Percentiles rank a stretch among this genome's conserved stretches.
phyloP scores from a whole-genome alignment of 202 grass and related monocot genomes.

The Schoenoplectus tabernaemontani region DNA sequence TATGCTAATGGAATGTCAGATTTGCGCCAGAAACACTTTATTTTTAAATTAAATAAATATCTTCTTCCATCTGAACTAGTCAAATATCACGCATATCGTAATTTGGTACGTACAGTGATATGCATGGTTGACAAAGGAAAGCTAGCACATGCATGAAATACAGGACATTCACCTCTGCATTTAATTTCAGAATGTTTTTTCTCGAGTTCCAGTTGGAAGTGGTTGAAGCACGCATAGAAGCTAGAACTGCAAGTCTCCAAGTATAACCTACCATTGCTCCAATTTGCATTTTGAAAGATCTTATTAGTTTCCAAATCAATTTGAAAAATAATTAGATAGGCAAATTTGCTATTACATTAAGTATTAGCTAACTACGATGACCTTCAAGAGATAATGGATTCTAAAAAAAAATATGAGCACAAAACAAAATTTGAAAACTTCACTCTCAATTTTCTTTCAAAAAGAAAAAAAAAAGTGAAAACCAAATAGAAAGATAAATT shows the following conservation, averaged over 20 bases:
- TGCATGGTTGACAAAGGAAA: not conserved
- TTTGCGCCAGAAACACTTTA: not conserved
- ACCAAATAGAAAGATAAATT: too few relatives aligned
- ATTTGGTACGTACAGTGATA: too few relatives aligned
- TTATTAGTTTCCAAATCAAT: not conserved
- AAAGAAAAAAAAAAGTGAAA: too few relatives aligned
- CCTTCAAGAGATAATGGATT: too few relatives aligned
- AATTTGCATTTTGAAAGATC: not conserved
- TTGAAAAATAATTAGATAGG: too few relatives aligned
- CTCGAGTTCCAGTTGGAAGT: not conserved
- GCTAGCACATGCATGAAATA: not conserved
- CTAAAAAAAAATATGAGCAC: too few relatives aligned
- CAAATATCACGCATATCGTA: not conserved
- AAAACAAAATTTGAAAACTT: too few relatives aligned
- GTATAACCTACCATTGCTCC: not conserved
- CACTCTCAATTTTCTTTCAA: too few relatives aligned
- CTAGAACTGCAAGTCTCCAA: too few relatives aligned
- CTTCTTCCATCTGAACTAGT: not conserved
- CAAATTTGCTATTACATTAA: too few relatives aligned
- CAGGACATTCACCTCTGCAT: not conserved
- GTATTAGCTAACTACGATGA: too few relatives aligned
- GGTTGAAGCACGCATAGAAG: not conserved
- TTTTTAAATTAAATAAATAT: not conserved
- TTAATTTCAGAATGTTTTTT: not conserved
- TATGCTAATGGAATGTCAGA: too few relatives aligned